These are phyloP conservation scores for Dichomitus squalens DNA, from an alignment of 1,284 basidiomycete species.

Conservation along the genomic window DNA sequence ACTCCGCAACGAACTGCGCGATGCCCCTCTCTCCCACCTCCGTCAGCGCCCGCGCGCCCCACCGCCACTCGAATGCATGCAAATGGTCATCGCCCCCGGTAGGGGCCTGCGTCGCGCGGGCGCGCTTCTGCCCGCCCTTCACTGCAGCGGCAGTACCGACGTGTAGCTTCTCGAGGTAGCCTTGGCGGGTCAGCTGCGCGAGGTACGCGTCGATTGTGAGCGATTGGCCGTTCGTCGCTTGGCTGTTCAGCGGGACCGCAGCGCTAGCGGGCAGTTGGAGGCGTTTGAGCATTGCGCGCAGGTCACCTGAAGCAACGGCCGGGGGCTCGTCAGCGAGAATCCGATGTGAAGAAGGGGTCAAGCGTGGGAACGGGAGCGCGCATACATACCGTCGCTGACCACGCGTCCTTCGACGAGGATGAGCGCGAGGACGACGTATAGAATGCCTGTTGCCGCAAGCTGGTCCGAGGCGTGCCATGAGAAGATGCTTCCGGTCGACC, in stretches of 20 bases:
- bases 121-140: constrained; percentile 48
- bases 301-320: too few relatives aligned
- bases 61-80: constrained; percentile 72
- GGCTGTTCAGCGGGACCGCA: constrained; percentile 48
- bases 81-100: constrained; percentile 44
- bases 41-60: constrained; percentile 72
- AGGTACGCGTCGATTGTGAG: constrained; percentile 62
- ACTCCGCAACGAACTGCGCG: constrained; percentile 70
- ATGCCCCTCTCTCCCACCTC: constrained; percentile 73
- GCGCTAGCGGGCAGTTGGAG: constrained; percentile 53
- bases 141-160: constrained; percentile 41
- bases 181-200: constrained; percentile 56
- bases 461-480: constrained; percentile 71
- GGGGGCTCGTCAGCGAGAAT: too few relatives aligned
- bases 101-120: constrained; percentile 48
- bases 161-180: constrained; percentile 63
- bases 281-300: constrained; percentile 61
- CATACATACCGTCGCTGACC: constrained; percentile 68
- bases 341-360: too few relatives aligned
- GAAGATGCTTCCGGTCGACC: constrained; percentile 63
- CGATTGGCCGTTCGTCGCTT: constrained; percentile 45
- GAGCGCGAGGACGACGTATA: constrained; percentile 71
- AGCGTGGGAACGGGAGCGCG: too few relatives aligned
- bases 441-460: constrained; percentile 59
- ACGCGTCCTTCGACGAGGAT: constrained; percentile 71